Evolutionary conservation across 2,329 filamentous ascomycete species (phyloP).

Genomic region (Botrytis sinoallii): DNA sequence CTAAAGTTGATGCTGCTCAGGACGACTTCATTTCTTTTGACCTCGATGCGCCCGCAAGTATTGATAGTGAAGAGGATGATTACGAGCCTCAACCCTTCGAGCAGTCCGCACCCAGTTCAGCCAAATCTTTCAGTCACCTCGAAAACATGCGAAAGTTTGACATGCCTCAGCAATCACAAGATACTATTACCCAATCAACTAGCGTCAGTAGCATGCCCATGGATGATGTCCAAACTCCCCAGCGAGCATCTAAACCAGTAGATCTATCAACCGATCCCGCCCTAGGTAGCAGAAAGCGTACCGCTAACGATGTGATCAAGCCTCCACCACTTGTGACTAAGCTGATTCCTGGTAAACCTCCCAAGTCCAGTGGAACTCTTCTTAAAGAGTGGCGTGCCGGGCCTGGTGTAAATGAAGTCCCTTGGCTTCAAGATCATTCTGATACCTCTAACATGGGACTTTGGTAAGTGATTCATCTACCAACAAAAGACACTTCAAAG

Average conservation of each 20-base stretch:
- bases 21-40: conserved; percentile 92
- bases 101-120: background rate
- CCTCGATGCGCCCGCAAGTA: conserved; percentile 44
- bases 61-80: conserved; percentile 27
- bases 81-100: conserved; percentile 28
- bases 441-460: conserved; percentile 51
- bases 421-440: conserved; percentile 64
- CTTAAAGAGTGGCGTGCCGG: conserved; percentile 43
- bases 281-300: conserved; percentile 72
- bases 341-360: conserved; percentile 25
- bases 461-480: conserved; percentile 47
- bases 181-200: background rate
- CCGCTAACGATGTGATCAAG: conserved; percentile 61
- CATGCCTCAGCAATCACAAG: conserved; percentile 5
- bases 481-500: conserved; percentile 13
- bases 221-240: background rate
- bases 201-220: background rate
- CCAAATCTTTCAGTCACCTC: conserved; percentile 14
- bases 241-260: conserved; percentile 16
- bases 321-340: conserved; percentile 33
- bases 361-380: conserved; percentile 36
- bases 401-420: conserved; percentile 46
- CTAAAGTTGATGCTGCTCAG: conserved; percentile 53
- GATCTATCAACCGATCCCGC: conserved; percentile 41
- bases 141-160: conserved; percentile 18